phyloP scores from a whole-genome alignment of 176 grass and related monocot species.

The Avena insularis region DNA sequence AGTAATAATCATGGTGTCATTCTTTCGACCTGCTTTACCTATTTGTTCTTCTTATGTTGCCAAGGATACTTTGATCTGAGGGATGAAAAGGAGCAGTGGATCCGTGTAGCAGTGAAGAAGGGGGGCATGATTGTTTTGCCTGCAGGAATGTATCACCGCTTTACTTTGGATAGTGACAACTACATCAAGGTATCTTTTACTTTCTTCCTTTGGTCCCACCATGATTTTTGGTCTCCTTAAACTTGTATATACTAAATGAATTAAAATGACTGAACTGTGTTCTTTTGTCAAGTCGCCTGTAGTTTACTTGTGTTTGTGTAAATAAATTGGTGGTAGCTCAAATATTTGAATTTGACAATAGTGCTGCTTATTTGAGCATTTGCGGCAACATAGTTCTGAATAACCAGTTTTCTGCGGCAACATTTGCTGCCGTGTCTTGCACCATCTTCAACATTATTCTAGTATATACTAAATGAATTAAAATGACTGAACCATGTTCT shows the following conservation, averaged over 20 bases:
- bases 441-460: too few species aligned
- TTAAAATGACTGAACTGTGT: neutral
- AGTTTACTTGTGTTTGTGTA: neutral
- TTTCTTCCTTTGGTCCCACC: neutral
- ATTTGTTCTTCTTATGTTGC: constrained; percentile 23
- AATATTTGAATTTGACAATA: neutral
- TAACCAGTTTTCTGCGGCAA: neutral
- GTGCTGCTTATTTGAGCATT: neutral
- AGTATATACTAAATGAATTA: constrained; percentile 5
- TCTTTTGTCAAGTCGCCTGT: neutral
- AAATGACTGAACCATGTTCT: neutral
- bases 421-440: neutral
- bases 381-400: neutral
- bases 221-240: constrained; percentile 21
- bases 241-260: neutral
- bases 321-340: neutral
- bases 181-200: constrained; percentile 83
- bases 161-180: constrained; percentile 78
- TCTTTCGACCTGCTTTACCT: constrained; percentile 16
- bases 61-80: constrained; percentile 93
- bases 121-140: constrained; percentile 97
- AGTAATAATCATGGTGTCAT: neutral
- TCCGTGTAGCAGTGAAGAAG: constrained; percentile 84
- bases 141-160: constrained; percentile 97
- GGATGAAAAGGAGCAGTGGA: constrained; percentile 81